A percentile compares a stretch with the other conserved stretches of the same genome.
These are phyloP conservation scores for Tetragonia tetragonoides DNA, from an alignment of 148 eudicot species.

Conservation along the genomic window DNA sequence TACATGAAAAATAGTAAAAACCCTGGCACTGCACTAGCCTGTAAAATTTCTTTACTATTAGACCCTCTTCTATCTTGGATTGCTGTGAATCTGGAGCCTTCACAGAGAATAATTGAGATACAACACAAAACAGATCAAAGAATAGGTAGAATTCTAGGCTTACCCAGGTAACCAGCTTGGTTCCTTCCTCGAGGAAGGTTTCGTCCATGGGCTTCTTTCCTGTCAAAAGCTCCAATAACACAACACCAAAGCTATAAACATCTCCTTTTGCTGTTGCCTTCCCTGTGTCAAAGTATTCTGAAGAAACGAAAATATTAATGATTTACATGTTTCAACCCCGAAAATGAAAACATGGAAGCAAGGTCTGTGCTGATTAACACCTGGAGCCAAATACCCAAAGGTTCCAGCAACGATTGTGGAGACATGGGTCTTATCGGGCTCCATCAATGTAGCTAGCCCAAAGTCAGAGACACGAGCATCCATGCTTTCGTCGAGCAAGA, in stretches of 20 bases:
- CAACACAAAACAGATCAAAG: neutral
- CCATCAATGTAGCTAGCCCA: constrained; percentile 90
- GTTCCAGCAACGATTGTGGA: constrained; percentile 86
- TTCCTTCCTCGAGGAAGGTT: constrained; percentile 81
- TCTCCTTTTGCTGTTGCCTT: constrained; percentile 93
- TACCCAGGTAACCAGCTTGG: constrained; percentile 94
- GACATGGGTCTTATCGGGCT: constrained; percentile 84
- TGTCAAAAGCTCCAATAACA: constrained; percentile 80
- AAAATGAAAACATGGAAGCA: neutral
- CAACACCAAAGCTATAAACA: constrained; percentile 94
- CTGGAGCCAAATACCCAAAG: constrained; percentile 94
- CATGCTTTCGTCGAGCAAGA: constrained; percentile 67
- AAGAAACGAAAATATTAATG: neutral
- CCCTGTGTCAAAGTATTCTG: constrained; percentile 96
- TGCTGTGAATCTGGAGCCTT: neutral
- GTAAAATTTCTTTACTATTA: too few species aligned
- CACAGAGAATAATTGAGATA: neutral
- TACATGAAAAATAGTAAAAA: too few species aligned
- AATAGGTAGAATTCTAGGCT: neutral
- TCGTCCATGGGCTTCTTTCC: constrained; percentile 89
- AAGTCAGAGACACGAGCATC: constrained; percentile 90
- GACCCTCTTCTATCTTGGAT: too few species aligned
- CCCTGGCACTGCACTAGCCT: too few species aligned
- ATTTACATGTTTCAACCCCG: neutral
- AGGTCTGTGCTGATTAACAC: constrained; percentile 26